Base-by-base conservation (phyloP, 305 asterid genomes). In the Plantago lanceolata region DNA sequence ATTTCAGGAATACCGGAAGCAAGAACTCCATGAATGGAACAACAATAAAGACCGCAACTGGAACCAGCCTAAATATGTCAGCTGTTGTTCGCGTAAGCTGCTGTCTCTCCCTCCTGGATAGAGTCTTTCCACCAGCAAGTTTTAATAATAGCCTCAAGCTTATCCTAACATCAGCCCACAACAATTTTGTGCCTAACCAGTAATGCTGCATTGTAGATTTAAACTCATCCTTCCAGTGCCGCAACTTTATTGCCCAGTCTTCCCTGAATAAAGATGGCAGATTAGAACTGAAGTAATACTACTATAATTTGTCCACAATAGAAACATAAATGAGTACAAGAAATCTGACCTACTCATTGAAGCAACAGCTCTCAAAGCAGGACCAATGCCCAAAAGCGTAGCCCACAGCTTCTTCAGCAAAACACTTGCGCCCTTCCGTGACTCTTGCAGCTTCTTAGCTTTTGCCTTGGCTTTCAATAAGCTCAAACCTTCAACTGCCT, bases 11-110 rank as follows among this genome's bases (percentile, higher is more conserved):
- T 47, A 87, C 97, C 4, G 98, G 98, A 68, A 92, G 84, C 90
- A 92, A 81, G 75, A 92, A 81, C 77, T 92, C 97, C 98, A 92
- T 92, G 78, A 92, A 92, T n/a, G 98, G 98, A 65, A 92, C 97
- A 19, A 92, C 71, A 67, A 92, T 68, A 72, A 92, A 92, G 76
- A 92, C 96, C 14, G 96, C 98, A 77, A 92, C 65, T 65, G 98
- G 98, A 78, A 89, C 98, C 65, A 92, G 96, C 84, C 98, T 79
- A 76, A 92, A 92, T 68, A 92, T 89, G 78, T 92, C 96, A 8
- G 96, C 96, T 28, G 98, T 86, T 48, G 98, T 92, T 65, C 98
- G 88, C 15, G 95, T 92, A 48, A 92, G 92, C 70, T 92, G 98
- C 73, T 92, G 96, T 71, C 96, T 85, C 82, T 92, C 96, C 78